Percentiles rank a stretch among this genome's conserved stretches.
phyloP scores from a whole-genome alignment of 495 filamentous ascomycete species.

The Xylaria telfairii region DNA sequence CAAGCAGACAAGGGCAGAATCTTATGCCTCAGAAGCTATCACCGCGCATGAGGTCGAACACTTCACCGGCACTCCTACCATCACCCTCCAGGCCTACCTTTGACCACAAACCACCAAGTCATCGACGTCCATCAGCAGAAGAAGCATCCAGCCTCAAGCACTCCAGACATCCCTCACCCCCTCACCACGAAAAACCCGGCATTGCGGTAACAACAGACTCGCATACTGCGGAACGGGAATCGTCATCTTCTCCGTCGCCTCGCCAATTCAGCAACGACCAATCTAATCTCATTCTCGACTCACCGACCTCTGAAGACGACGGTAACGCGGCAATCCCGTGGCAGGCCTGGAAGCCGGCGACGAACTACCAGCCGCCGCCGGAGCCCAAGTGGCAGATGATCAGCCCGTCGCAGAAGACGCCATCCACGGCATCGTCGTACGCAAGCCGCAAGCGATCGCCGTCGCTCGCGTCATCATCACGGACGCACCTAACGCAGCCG shows the following conservation, averaged over 20 bases:
- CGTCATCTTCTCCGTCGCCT: slow-evolving; percentile 4
- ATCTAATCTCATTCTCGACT: slow-evolving; percentile 56
- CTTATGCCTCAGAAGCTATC: slow-evolving; percentile 40
- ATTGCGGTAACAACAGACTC: slow-evolving; percentile 34
- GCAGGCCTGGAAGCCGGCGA: slow-evolving; percentile 32
- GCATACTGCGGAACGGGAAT: slow-evolving; percentile 27
- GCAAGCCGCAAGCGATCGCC: slow-evolving; percentile 39
- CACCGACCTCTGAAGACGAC: slow-evolving; percentile 43
- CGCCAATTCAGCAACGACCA: slow-evolving; percentile 49
- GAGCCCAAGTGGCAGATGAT: slow-evolving; percentile 62
- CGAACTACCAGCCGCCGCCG: slow-evolving; percentile 38
- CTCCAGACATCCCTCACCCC: slow-evolving; percentile 21
- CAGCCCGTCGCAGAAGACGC: slow-evolving; percentile 42
- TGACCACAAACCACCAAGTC: slow-evolving; percentile 27
- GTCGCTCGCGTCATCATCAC: slow-evolving; percentile 38
- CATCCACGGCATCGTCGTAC: slow-evolving; percentile 34
- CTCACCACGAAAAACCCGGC: slow-evolving; percentile 29
- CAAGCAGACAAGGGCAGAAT: slow-evolving; percentile 32
- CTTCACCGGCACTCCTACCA: slow-evolving; percentile 57
- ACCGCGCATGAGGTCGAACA: slow-evolving; percentile 64
- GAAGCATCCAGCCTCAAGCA: slow-evolving; percentile 8
- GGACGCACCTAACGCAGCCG: slow-evolving; percentile 37
- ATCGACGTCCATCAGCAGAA: slow-evolving; percentile 7
- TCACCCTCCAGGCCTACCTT: slow-evolving; percentile 51
- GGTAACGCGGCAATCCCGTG: slow-evolving; percentile 36